Conservation (phyloP, 2,329 filamentous ascomycete species). For the Apiospora aurea region DNA sequence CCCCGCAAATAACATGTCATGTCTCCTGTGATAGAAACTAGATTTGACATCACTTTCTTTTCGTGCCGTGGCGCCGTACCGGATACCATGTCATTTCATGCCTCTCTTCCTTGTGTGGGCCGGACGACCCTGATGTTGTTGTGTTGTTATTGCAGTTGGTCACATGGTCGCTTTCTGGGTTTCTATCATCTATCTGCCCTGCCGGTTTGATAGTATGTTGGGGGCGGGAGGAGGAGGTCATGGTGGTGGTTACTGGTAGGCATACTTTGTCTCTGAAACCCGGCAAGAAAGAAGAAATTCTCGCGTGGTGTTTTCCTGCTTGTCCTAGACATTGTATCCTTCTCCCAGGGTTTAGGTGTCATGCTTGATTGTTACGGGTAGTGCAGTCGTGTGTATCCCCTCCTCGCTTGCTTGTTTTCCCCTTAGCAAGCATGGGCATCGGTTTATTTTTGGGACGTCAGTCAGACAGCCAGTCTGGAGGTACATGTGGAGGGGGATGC, state of each 20-base stretch:
- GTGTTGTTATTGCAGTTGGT: neutral
- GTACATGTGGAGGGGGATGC: neutral
- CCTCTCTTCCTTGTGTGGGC: neutral
- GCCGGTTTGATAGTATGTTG: neutral
- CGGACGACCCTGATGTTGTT: neutral
- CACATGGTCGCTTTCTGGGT: neutral
- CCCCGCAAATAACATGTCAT: neutral
- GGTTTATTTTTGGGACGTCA: neutral
- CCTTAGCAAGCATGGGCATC: neutral
- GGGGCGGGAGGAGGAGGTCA: neutral
- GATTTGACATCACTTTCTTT: neutral
- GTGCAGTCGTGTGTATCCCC: neutral
- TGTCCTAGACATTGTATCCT: constrained; percentile 5
- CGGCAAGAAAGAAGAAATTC: neutral
- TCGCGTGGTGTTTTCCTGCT: constrained; percentile 11
- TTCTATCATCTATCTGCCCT: neutral
- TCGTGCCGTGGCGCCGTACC: neutral
- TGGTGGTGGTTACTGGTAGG: neutral
- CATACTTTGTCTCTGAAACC: neutral
- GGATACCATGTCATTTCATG: neutral
- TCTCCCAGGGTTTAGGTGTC: neutral
- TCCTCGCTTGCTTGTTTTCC: neutral
- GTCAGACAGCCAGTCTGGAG: neutral
- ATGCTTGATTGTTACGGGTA: neutral
- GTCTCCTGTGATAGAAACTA: neutral